A percentile compares a stretch with the other conserved stretches of the same genome.
These are phyloP conservation scores for Pythium guiyangense DNA, from an alignment of 352 stramenopile species.

Conservation along the genomic window DNA sequence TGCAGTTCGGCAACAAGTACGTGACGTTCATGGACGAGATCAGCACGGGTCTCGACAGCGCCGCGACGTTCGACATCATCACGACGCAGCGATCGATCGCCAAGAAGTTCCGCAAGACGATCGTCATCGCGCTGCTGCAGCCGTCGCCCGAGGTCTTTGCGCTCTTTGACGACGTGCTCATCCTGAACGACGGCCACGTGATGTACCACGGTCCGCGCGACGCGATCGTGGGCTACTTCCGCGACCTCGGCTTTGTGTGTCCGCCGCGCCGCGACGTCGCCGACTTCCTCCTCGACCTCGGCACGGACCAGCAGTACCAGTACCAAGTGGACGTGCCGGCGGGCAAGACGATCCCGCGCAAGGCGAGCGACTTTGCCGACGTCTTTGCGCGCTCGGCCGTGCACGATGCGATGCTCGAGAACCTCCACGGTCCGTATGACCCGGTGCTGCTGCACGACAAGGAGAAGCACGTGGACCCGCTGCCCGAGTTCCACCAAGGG, in stretches of 20 bases:
- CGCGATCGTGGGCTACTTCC: too few species aligned
- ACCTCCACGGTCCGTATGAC: too few species aligned
- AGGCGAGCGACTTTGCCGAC: conserved; percentile 23
- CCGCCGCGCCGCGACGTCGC: too few species aligned
- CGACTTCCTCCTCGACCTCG: too few species aligned
- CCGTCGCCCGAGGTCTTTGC: conserved; percentile 48
- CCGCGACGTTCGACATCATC: conserved; percentile 88
- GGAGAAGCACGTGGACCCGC: too few species aligned
- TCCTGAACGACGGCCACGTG: conserved; percentile 52
- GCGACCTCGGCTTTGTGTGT: too few species aligned
- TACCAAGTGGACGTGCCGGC: conserved; percentile 19
- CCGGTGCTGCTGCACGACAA: too few species aligned
- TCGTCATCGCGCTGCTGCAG: conserved; percentile 55
- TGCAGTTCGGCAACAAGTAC: conserved; percentile 79
- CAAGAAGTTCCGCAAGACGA: too few species aligned
- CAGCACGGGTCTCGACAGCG: conserved; percentile 86
- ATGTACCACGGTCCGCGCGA: conserved; percentile 57
- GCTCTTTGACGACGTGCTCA: conserved; percentile 52
- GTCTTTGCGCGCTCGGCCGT: too few species aligned
- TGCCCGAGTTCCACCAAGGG: too few species aligned
- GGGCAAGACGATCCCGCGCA: conserved; percentile 11
- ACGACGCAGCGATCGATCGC: too few species aligned
- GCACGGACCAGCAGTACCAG: conserved; percentile 30
- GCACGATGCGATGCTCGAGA: too few species aligned
- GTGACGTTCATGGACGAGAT: conserved; percentile 90